Evolutionary conservation across 2,329 filamentous ascomycete species (phyloP).

Genomic region (Daldinia sp.): DNA sequence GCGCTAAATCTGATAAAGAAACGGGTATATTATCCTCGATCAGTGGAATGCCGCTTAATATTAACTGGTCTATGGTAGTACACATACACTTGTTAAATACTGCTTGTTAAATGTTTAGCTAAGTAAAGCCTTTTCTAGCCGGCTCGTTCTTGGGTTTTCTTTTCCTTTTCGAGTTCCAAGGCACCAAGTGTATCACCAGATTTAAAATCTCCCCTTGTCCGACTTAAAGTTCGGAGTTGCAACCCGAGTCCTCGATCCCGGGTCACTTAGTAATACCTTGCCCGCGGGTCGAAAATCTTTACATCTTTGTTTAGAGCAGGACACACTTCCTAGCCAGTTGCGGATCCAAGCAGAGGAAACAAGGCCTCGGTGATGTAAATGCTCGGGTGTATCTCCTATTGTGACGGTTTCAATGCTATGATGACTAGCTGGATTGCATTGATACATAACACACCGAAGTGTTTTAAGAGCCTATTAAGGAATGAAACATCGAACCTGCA

Average conservation of each 20-base stretch:
- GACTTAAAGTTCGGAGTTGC: conserved; percentile 22
- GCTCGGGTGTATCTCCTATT: background rate
- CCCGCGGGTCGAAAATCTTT: conserved; percentile 4
- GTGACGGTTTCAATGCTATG: background rate
- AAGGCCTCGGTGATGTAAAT: background rate
- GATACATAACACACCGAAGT: background rate
- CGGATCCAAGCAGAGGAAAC: background rate
- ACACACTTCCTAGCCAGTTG: conserved; percentile 7
- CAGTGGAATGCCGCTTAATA: conserved; percentile 9
- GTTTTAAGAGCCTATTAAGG: no score
- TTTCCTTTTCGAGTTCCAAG: background rate
- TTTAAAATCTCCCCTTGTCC: conserved; percentile 15
- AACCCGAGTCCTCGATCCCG: conserved; percentile 32
- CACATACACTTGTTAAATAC: background rate
- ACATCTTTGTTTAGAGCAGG: conserved; percentile 10
- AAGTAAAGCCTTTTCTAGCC: conserved; percentile 32
- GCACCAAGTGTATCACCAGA: conserved; percentile 7
- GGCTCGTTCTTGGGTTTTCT: background rate
- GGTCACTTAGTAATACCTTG: conserved; percentile 24
- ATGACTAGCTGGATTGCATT: background rate
- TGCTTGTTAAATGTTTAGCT: background rate
- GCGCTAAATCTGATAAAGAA: conserved; percentile 17
- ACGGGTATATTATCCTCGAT: conserved; percentile 7
- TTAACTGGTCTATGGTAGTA: background rate
- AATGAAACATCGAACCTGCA: background rate